Evolutionary conservation across 257 asterid species (phyloP), one percentile per base, ranked within the genome.

Genomic region (Solanum gracilifrons): DNA sequence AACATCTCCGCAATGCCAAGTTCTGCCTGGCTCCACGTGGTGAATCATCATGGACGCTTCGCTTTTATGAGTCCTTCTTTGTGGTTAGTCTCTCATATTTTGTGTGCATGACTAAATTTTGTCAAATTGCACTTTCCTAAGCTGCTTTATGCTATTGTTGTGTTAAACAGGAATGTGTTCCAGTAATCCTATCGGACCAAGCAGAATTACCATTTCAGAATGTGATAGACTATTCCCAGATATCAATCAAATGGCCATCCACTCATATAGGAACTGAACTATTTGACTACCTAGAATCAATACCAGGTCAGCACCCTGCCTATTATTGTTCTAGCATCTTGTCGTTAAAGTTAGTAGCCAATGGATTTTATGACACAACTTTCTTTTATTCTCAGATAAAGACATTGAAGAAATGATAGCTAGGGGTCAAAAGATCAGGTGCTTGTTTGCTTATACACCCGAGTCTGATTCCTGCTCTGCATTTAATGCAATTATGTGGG

Each of bases 21-120:
- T 97, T 95, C 91, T 97, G 99, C 85, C 91, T 97, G 85, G 98
- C 98, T 86, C 99, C 99, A 80, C 99, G 98, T 37, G 99, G 99
- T 68, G 99, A 97, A 89, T 97, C 99, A 46, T 97, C 99, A n/a
- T 97, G 99, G 99, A 97, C 99, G 18, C 99, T 97, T 86, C 99
- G 99, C 82, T 95, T 97, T 86, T 97, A 95, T 29, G 99, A 97
- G 93, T 93, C 99, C 66, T 97, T 97, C 92, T 97, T 95, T 89
- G 99, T 95, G 98, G 99, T 97, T 74, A 13, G 92, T 90, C 71
- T 89, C 90, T 41, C 80, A n/a, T 6, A 21, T 86, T 86, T 58
- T 85, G 43, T 41, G 18, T 86, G 15, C 25, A 46, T 9, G 6
- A 18, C 85, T 46, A 82, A 82, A 48, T 6, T 29, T 80, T 31